A percentile compares a stretch with the other conserved stretches of the same genome.
phyloP scores from a whole-genome alignment of 139 green algal genomes.

The Picocystis salinarum region DNA sequence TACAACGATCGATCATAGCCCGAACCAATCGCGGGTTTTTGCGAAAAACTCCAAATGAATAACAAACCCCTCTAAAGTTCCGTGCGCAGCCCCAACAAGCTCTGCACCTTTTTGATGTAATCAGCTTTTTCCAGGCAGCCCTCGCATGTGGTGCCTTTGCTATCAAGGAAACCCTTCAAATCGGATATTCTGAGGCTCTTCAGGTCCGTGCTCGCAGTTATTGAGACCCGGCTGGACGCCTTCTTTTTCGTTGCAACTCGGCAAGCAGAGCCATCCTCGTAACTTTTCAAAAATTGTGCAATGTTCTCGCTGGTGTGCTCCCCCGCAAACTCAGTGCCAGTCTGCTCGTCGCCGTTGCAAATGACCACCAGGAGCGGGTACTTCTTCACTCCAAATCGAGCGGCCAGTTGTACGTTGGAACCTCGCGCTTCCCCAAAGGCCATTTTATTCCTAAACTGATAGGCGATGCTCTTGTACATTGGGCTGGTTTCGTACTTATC shows the following conservation, averaged over 20 bases:
- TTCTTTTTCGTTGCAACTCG: no score
- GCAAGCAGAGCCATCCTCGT: no score
- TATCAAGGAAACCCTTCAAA: constrained; percentile 46
- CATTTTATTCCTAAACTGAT: constrained; percentile 7
- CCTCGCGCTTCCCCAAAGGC: constrained; percentile 25
- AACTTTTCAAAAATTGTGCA: no score
- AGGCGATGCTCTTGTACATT: constrained; percentile 13
- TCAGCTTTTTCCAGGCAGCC: constrained; percentile 57
- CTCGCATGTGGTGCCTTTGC: constrained; percentile 25
- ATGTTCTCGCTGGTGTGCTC: no score
- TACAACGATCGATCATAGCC: no score
- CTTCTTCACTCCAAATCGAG: constrained; percentile 6
- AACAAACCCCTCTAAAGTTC: no score
- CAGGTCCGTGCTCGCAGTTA: constrained; percentile 37
- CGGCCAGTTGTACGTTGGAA: constrained; percentile 5
- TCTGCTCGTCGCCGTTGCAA: constrained; percentile 46
- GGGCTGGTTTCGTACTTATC: constrained; percentile 32
- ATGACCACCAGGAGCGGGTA: constrained; percentile 31
- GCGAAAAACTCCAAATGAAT: no score
- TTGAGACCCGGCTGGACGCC: no score
- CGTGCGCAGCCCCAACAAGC: no score
- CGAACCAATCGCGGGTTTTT: no score
- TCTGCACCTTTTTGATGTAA: constrained; percentile 27
- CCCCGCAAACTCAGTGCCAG: no score
- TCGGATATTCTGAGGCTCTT: constrained; percentile 28